phyloP scores from a whole-genome alignment of 106 monocot species.

The Dendrobium nobile region DNA sequence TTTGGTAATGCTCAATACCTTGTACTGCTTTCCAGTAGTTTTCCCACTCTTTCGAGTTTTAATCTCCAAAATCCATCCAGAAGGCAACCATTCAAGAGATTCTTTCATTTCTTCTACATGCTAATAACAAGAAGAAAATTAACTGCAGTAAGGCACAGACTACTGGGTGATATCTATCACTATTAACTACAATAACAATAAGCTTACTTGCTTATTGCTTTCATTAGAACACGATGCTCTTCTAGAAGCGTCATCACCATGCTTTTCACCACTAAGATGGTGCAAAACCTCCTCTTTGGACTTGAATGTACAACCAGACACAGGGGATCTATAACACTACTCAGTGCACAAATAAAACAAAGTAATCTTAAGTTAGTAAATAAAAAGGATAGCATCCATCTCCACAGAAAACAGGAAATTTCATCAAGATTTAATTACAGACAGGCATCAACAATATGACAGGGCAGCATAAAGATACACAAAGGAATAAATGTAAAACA shows the following conservation, averaged over 20 bases:
- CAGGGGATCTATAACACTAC: slow-evolving; percentile 26
- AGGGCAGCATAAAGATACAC: too few relatives aligned
- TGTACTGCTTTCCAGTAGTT: slow-evolving; percentile 10
- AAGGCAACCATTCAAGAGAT: slow-evolving; percentile 26
- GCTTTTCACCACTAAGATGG: slow-evolving; percentile 12
- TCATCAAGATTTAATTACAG: too few relatives aligned
- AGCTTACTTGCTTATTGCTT: slow-evolving; percentile 16
- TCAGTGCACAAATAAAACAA: background rate
- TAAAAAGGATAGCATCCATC: background rate
- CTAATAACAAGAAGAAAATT: background rate
- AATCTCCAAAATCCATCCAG: slow-evolving; percentile 32
- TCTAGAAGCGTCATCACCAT: background rate
- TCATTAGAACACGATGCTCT: background rate
- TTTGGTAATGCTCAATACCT: slow-evolving; percentile 16
- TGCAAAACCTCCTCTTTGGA: slow-evolving; percentile 24
- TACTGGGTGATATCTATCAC: background rate
- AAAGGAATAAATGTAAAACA: too few relatives aligned
- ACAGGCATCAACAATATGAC: too few relatives aligned
- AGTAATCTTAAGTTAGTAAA: background rate
- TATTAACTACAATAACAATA: background rate
- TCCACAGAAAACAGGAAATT: background rate
- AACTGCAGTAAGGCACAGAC: background rate
- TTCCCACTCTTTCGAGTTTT: slow-evolving; percentile 14
- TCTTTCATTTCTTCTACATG: background rate
- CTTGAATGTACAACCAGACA: slow-evolving; percentile 11